Conservation (phyloP, 352 stramenopile species). For the Pythium aristosporum region DNA sequence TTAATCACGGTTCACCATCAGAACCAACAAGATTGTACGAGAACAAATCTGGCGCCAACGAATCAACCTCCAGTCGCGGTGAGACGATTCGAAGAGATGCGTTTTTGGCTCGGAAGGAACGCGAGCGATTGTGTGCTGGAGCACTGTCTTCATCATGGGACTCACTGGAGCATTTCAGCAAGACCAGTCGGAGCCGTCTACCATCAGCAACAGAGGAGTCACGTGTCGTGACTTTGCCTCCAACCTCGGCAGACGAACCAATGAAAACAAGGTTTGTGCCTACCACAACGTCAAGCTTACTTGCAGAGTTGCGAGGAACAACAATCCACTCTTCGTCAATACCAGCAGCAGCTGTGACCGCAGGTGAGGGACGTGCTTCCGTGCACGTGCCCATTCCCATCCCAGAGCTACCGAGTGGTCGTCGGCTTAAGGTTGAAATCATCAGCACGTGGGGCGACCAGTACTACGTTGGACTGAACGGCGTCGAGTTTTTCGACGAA, state of each 20-base stretch:
- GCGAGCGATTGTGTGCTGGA: slow-evolving; percentile 3
- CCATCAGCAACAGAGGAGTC: slow-evolving; percentile 24
- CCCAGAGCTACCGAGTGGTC: slow-evolving; percentile 62
- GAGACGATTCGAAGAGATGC: neutral
- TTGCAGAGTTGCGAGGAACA: slow-evolving; percentile 19
- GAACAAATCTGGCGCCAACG: neutral
- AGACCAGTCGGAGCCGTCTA: slow-evolving; percentile 62
- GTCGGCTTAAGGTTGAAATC: slow-evolving; percentile 71
- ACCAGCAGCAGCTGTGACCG: neutral
- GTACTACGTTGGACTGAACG: slow-evolving; percentile 89
- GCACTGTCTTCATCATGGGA: slow-evolving; percentile 45
- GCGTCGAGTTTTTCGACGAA: slow-evolving; percentile 87
- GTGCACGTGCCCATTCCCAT: slow-evolving; percentile 29
- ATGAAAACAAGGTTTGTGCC: slow-evolving; percentile 8
- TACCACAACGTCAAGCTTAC: slow-evolving; percentile 21
- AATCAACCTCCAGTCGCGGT: neutral
- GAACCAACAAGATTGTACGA: neutral
- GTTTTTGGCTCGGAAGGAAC: slow-evolving; percentile 9
- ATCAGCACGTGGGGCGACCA: slow-evolving; percentile 88
- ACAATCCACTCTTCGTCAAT: neutral
- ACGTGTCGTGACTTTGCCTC: neutral
- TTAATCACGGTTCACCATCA: neutral
- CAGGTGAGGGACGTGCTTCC: neutral
- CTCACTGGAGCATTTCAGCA: slow-evolving; percentile 80
- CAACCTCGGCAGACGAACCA: neutral